Evolutionary conservation across 805 yeast species (phyloP), one percentile per base, ranked within the genome.

Genomic region (Candida alai): DNA sequence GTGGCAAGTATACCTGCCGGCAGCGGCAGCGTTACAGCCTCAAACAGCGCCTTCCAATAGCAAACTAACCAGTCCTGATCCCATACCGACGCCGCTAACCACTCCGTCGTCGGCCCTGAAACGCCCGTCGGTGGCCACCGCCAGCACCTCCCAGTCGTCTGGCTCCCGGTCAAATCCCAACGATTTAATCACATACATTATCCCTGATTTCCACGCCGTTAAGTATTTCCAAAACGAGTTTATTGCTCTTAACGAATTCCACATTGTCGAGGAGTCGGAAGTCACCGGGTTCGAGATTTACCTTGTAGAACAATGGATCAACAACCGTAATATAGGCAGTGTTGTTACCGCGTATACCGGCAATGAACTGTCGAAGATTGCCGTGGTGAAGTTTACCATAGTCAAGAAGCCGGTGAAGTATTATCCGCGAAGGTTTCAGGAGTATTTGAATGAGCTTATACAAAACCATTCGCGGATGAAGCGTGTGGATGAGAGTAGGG

Each of bases 281-380:
- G 65, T 82, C 16, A 48, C 65, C 1, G 97, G 98, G 2, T 87
- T 83, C 52, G 97, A 93, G 57, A 74, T 84, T 11, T 93, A 93
- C 54, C 68, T 93, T 24, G 95, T 90, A 8, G 97, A 93, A 55
- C 97, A 90, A 56, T 93, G 98, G 98, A 81, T 84, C 3, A 70
- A 82, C 21, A 80, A 79, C 39, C 66, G 97, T 28, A 67, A 73
- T 26, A 62, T 77, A 9, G 78, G 84, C 17, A 70, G 82, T 1
- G 69, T 84, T 4, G 80, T 90, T 12, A 77, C 93, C 1, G 76
- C 90, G 1, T 93, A 74, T 56, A 90, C 97, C 0, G 98, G 98
- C 3, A 84, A 87, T 50, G 52, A 74, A 4, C 65, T 67, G n/a
- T 84, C 87, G 45, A 59, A 60, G 19, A 72, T 87, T 0, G 56